Evolutionary conservation across 768 basidiomycete genomes (phyloP).

Genomic region (Suillus alpinus): DNA sequence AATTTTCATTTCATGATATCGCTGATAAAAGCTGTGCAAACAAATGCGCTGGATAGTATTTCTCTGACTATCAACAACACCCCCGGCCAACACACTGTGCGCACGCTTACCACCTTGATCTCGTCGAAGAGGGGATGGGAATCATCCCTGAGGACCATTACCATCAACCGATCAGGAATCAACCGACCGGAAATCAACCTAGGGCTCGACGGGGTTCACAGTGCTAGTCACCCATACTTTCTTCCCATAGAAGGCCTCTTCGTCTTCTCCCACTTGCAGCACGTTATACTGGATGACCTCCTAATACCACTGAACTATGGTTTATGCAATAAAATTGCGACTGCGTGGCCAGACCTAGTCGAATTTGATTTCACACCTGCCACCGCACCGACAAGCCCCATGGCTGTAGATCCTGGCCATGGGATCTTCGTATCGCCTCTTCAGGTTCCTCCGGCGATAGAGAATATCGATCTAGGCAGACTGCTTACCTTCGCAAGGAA

Average conservation of each 20-base stretch:
- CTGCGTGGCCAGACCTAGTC: neutral
- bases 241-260: neutral
- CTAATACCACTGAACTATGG: neutral
- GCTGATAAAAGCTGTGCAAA: neutral
- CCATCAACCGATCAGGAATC: neutral
- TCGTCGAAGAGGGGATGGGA: neutral
- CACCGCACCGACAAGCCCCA: neutral
- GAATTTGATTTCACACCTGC: neutral
- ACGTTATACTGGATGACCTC: neutral
- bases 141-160: neutral
- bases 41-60: neutral
- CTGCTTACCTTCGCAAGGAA: neutral
- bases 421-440: too few species aligned
- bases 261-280: neutral
- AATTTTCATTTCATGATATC: neutral
- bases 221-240: neutral
- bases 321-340: too few species aligned
- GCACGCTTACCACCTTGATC: neutral
- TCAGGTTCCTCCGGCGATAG: neutral
- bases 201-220: neutral
- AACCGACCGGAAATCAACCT: neutral
- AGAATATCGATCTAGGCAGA: neutral
- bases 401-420: too few species aligned
- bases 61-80: neutral
- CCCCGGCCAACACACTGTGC: neutral